Evolutionary conservation across 805 yeast species (phyloP), one percentile per base, ranked within the genome.

Genomic region (Diddensiella caesifluorescens): DNA sequence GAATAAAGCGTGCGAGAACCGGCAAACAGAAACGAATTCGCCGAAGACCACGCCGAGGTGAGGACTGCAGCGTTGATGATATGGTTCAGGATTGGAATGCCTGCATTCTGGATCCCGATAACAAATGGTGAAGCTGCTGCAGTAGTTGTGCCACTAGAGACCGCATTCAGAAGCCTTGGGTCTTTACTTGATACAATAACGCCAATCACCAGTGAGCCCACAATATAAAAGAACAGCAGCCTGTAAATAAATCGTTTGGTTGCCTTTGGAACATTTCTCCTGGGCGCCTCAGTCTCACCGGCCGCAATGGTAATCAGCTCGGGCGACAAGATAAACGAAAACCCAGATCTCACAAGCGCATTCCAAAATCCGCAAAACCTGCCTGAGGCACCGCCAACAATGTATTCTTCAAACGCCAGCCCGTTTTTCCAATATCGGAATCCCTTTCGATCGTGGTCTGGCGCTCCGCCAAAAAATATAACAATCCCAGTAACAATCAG

Each of bases 281-380:
- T 68, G 4, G 95, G 95, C 44, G 83, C 79, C 45, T 79, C 71
- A 13, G 90, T 83, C 60, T 85, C 95, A 61, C 89, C 84, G 2
- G 90, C 87, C 1, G 92, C 89, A 44, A 85, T 78, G 46, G 85
- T 77, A n/a, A 86, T 87, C 61, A 83, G 79, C 51, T 85, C 95
- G 42, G 79, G 68, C 1, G 87, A 80, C 0, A 94, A 90, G 45
- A 83, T 78, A 54, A 80, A 85, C 0, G 92, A 83, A 62, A 82
- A 85, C 0, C 87, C 71, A 0, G 87, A 79, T 22, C 82, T 75
- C 38, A 80, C 63, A 4, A 79, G 62, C 1, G 88, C 86, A 4
- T 80, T 74, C 34, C 83, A 44, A 19, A 83, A 62, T 12, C 81
- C 85, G 23, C 77, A 62, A 59, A 82, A 79, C 47, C 70, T 71